Percentiles rank a stretch among this genome's conserved stretches.
phyloP scores from a whole-genome alignment of 179 eudicot genomes.

The Beta corolliflora region DNA sequence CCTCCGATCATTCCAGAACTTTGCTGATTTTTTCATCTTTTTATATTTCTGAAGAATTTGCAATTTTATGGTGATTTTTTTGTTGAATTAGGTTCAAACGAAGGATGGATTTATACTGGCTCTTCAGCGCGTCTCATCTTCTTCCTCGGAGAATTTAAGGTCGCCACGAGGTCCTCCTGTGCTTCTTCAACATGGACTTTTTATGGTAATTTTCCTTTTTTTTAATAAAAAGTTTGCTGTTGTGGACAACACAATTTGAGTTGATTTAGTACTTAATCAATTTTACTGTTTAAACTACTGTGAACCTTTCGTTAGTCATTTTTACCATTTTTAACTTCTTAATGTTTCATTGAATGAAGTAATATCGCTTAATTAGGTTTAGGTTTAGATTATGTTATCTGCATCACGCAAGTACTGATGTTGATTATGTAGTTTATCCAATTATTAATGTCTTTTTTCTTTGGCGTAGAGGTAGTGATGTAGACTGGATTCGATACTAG shows the following conservation, averaged over 20 bases:
- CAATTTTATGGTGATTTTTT: not conserved
- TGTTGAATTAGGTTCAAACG: slow-evolving; percentile 60
- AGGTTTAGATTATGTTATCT: no score
- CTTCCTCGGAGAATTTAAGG: slow-evolving; percentile 23
- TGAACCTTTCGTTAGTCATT: no score
- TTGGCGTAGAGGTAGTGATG: no score
- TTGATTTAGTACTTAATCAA: not conserved
- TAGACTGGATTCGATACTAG: no score
- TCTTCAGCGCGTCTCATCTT: slow-evolving; percentile 74
- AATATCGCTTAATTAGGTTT: no score
- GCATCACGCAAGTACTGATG: no score
- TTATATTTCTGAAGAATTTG: not conserved
- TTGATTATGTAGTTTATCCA: no score
- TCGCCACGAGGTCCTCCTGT: slow-evolving; percentile 55
- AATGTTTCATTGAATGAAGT: not conserved
- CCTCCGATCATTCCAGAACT: not conserved
- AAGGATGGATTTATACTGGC: slow-evolving; percentile 75
- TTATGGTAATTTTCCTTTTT: slow-evolving; percentile 48
- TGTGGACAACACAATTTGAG: not conserved
- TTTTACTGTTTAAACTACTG: not conserved
- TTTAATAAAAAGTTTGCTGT: not conserved
- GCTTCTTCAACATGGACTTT: slow-evolving; percentile 81
- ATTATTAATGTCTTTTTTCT: no score
- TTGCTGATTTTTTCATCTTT: no score
- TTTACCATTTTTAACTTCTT: not conserved